These are phyloP conservation scores for Cicer arietinum DNA, from an alignment of 306 rosid species.

Conservation along the genomic window DNA sequence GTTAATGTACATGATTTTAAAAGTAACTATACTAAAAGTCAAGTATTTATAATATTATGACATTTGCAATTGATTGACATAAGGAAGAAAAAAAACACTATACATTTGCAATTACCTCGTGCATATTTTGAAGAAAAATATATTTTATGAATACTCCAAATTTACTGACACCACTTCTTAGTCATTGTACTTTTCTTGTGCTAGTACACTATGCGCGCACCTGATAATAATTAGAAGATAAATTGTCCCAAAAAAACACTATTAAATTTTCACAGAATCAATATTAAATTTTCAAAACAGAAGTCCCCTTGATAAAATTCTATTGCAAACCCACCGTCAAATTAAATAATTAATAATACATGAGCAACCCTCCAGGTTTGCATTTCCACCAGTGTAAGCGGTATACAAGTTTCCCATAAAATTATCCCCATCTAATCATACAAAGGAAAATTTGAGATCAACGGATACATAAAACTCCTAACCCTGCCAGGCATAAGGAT, in stretches of 20 bases:
- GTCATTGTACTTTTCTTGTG: too few species aligned
- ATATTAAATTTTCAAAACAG: neutral
- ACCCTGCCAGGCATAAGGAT: conserved; percentile 17
- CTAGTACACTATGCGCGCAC: neutral
- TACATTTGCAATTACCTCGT: too few species aligned
- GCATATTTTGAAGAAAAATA: too few species aligned
- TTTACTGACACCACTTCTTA: too few species aligned
- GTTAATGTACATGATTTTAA: too few species aligned
- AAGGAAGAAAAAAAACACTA: too few species aligned
- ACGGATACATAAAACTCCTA: conserved; percentile 26
- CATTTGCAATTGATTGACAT: too few species aligned
- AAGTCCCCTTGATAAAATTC: neutral
- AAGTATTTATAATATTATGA: too few species aligned
- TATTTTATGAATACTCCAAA: too few species aligned
- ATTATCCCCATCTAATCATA: conserved; percentile 9
- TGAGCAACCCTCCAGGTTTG: neutral
- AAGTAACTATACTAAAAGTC: too few species aligned
- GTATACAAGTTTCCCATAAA: conserved; percentile 2
- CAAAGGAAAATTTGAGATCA: conserved; percentile 28
- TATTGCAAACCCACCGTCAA: neutral
- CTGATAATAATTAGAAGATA: neutral
- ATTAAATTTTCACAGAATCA: too few species aligned
- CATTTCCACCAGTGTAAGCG: neutral
- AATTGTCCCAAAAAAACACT: too few species aligned
- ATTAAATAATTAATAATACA: conserved; percentile 8